These are phyloP conservation scores for Solanum stenotomum DNA, from an alignment of 257 asterid species.

Conservation along the genomic window DNA sequence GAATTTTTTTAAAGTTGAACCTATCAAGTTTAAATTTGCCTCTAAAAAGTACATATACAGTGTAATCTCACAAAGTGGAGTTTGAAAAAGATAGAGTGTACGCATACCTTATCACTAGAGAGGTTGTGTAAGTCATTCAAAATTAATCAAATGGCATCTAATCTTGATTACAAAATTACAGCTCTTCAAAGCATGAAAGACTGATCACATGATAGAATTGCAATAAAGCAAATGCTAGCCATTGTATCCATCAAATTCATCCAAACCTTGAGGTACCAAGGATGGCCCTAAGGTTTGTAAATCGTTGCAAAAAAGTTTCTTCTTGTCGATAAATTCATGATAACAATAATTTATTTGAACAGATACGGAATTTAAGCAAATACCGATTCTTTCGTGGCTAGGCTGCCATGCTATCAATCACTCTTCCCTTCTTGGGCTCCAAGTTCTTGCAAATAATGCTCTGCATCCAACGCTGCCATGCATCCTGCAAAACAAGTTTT, in stretches of 20 bases:
- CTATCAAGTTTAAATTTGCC: too few relatives aligned
- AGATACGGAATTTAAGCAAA: background rate
- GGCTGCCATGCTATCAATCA: slow-evolving; percentile 14
- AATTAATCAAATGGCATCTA: background rate
- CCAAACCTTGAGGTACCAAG: background rate
- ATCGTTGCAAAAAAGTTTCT: background rate
- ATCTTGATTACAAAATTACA: background rate
- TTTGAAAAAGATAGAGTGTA: too few relatives aligned
- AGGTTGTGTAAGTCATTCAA: background rate
- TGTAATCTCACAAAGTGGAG: too few relatives aligned
- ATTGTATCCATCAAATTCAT: background rate
- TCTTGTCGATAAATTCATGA: background rate
- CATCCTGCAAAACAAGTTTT: slow-evolving; percentile 44
- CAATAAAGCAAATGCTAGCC: background rate
- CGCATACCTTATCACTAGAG: too few relatives aligned
- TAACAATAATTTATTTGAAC: background rate
- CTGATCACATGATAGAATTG: background rate
- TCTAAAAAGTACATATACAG: background rate
- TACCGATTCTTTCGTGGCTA: background rate
- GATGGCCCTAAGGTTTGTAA: background rate
- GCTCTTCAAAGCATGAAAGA: background rate
- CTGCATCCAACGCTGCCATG: slow-evolving; percentile 98
- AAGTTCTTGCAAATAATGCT: slow-evolving; percentile 86
- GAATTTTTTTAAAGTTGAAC: too few relatives aligned
- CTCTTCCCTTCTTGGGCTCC: slow-evolving; percentile 91